Evolutionary conservation across 805 yeast species (phyloP).

Genomic region (Yamadazyma nakazawae): DNA sequence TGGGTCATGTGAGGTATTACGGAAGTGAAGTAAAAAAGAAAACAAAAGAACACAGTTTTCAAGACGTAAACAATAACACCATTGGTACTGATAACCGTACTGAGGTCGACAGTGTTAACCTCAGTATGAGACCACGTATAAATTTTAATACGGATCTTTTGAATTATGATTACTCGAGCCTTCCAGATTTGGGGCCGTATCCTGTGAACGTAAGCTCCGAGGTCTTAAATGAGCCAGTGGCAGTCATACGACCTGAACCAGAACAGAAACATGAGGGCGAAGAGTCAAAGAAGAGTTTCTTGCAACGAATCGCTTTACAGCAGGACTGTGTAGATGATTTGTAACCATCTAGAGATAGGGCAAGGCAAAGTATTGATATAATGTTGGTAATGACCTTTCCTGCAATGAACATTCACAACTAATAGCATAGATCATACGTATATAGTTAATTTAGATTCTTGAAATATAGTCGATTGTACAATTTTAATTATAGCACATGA

Average conservation of each 20-base stretch:
- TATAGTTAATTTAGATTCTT: too few relatives aligned
- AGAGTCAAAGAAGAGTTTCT: neutral
- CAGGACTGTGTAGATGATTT: constrained; percentile 31
- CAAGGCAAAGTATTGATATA: too few relatives aligned
- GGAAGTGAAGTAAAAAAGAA: constrained; percentile 13
- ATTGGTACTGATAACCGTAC: neutral
- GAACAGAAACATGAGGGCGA: neutral
- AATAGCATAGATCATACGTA: too few relatives aligned
- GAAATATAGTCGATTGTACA: too few relatives aligned
- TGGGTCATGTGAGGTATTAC: constrained; percentile 22
- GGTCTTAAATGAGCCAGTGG: neutral
- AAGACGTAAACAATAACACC: neutral
- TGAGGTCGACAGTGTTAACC: neutral
- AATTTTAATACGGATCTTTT: neutral
- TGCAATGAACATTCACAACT: too few relatives aligned
- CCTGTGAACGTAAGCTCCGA: neutral
- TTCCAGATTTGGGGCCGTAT: neutral
- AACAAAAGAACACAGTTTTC: neutral
- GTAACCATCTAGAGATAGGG: neutral
- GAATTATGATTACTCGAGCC: neutral
- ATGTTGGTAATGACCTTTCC: too few relatives aligned
- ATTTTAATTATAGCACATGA: too few relatives aligned
- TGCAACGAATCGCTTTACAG: constrained; percentile 36
- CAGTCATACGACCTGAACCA: neutral
- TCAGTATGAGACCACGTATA: neutral